Base-by-base conservation (phyloP, 495 filamentous ascomycete genomes). In the Jackrogersella minutella region DNA sequence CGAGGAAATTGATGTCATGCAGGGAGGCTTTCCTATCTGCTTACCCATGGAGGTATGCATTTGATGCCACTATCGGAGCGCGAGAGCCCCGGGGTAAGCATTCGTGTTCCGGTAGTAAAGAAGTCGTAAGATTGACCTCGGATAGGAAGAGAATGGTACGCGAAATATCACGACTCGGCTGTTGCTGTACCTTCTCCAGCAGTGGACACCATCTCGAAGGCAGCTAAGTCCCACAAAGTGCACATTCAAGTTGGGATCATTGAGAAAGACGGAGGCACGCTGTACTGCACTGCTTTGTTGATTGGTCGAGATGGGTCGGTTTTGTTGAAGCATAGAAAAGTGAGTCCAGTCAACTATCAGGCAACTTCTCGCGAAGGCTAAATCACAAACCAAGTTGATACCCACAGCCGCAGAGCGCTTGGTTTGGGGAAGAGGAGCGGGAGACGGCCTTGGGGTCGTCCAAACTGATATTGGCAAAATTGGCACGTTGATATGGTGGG, bases 1-100 rank as follows among this genome's bases (percentile, higher is more conserved):
- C 36, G 40, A 3, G 3, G n/a, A 30, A 51, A 59, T 49, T 26
- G 61, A 37, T 49, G n/a, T 24, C 44, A 22, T 28, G 47, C 61
- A 76, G 76, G 14, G 78, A 79, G 61, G 77, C 69, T 1, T 79
- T 78, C 51, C 64, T 80, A 40, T 79, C 76, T 10, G 78, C 77
- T 8, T 80, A 80, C 54, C 77, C 77, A 19, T 80, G 78, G 78
- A 44, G 77, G 13, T 80, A 80, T 52, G 72, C 78, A 11, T 80
- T 80, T 37, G 77, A 80, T 73, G 71, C 76, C 21, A 80, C 78
- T 13, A 75, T 80, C 59, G 77, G 78, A 34, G 69, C 77, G 7
- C 68, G 78, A 26, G 77, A 80, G 62, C 73, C 73, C 7, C 73
- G 78, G 57, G 78, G 78, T 78, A 54, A 58, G 71, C n/a, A 33